Evolutionary conservation across 257 asterid genomes (phyloP), one percentile per base, ranked within the genome.

Genomic region (Perilla frutescens): DNA sequence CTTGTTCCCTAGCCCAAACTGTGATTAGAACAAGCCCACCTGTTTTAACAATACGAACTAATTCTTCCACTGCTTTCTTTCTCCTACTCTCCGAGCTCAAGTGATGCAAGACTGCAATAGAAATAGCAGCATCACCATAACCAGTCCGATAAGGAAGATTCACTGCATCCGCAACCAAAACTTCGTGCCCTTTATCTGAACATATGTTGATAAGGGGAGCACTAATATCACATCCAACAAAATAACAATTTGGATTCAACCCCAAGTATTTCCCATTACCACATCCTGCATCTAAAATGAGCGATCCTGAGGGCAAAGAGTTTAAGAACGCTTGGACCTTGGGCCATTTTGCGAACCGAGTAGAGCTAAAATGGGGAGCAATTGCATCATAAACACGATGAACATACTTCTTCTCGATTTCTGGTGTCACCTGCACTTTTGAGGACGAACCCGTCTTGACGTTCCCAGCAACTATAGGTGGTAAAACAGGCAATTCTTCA

Each of bases 1-100:
- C 98, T 74, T 95, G 99, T 77, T 95, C 99, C 80, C 96, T 80
- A 55, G 99, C 98, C 99, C 99, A 95, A 63, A 95, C 98, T n/a
- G 98, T 95, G 58, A 95, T 92, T 7, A 95, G 72, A 70, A 91
- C 88, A 71, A 87, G 85, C 32, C 98, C 99, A 0, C 96, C 96
- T 11, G 64, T 78, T 74, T 87, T 92, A 8, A 92, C 98, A 43
- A 87, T 84, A 13, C 99, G 96, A 32, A 95, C 71, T 44, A 95
- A 80, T 76, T 95, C 99, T 58, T 92, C 96, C 1, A 95, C 92
- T 1, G 99, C 98, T 81, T 84, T 88, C 79, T 77, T 90, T 77
- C 99, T 87, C 82, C 99, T 85, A 64, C 78, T 82, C 69, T 88
- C 97, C 1, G 97, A 92, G 80, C 99, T 95, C 60, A 95, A 79